Evolutionary conservation across 2,329 filamentous ascomycete genomes (phyloP).

Genomic region (Aspergillus uvarum): DNA sequence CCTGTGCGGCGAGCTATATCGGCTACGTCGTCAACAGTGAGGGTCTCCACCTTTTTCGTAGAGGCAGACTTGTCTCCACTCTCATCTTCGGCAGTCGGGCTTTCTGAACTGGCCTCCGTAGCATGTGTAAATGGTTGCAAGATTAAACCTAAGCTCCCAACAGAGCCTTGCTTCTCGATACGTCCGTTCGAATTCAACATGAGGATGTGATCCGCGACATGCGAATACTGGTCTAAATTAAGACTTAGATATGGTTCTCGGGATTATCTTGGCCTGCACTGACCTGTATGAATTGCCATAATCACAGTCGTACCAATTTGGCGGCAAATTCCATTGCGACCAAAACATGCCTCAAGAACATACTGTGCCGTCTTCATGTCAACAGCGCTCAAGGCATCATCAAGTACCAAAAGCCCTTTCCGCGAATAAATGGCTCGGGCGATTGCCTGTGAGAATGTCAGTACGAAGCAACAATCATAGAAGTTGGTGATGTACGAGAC

Average conservation of each 20-base stretch:
- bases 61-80: neutral
- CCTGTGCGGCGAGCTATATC: slow-evolving; percentile 2
- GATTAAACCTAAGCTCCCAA: neutral
- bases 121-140: neutral
- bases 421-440: neutral
- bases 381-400: neutral
- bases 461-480: neutral
- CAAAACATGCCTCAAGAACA: neutral
- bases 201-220: neutral
- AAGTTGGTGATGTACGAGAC: neutral
- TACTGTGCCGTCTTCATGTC: neutral
- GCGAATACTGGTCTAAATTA: neutral
- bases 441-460: neutral
- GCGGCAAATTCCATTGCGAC: neutral
- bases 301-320: neutral
- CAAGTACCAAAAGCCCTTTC: neutral
- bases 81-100: neutral
- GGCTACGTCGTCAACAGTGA: slow-evolving; percentile 1
- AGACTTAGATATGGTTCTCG: neutral
- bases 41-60: neutral
- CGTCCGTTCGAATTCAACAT: neutral
- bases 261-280: neutral
- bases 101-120: neutral
- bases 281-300: neutral
- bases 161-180: neutral